Evolutionary conservation across 768 basidiomycete species (phyloP), one percentile per base, ranked within the genome.

Genomic region (Kwoniella botswanensis): DNA sequence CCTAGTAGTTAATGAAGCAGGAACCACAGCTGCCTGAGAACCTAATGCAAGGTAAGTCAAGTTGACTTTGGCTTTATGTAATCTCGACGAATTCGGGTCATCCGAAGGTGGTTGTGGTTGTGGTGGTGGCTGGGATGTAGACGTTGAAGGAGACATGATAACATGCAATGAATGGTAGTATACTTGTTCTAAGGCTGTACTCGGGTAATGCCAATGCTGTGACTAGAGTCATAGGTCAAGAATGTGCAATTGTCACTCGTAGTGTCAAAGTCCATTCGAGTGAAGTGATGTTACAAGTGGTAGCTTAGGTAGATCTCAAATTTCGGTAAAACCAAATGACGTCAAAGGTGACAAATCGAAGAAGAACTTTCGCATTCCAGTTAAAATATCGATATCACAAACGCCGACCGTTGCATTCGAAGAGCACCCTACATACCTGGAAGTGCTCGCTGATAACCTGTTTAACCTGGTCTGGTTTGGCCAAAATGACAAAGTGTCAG

Each of bases 11-110:
- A 77, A 46, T 1, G 73, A 75, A 18, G 71, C 59, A 53, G 79
- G 79, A 13, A 74, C 77, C 7, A 70, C 74, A 24, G 55, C 65
- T 10, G 77, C 76, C 46, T 56, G 67, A 1, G 74, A 72, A 0
- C 79, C 79, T 11, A 79, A 43, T 35, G 76, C 76, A 9, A 81
- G 65, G 55, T 79, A 81, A n/a, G 53, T 55, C 11, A 79, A 35
- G 58, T 81, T 81, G 52, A 68, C 62, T 57, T 77, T 77, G 4
- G 77, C 73, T 52, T 66, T 58, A 35, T 66, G 70, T 11, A 71
- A 43, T 18, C 43, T 46, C 24, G 64, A 60, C 17, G 63, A 46
- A 29, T 44, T 44, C 12, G 63, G 70, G 21, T 61, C 44, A 18
- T 64, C 68, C 6, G 63, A 15, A 17, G 60, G 68, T 54, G 55